Base-by-base conservation (phyloP, 2,329 filamentous ascomycete species). In the Chrysosporium keratinophilum region DNA sequence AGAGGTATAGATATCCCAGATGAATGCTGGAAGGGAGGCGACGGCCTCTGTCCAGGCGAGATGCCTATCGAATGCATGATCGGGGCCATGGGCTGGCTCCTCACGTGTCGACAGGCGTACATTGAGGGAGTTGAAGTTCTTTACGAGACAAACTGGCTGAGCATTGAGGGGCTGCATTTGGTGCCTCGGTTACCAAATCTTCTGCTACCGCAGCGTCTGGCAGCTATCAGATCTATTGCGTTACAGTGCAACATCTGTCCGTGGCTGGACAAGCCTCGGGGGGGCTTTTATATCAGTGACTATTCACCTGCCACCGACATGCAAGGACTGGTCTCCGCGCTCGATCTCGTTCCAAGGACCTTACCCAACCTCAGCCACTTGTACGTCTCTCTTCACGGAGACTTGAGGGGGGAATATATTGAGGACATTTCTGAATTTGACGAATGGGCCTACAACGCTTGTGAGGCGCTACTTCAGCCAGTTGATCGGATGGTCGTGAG, bases 31-130 rank as follows among this genome's bases (percentile, higher is more conserved):
- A 10, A 14, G 19, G 46, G 28, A 6, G 5, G 23, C 46, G 34
- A 17, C 1, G 19, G 10, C 12, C 7, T 19, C 9, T 55, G 55
- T 20, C 23, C 44, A 3, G 40, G 52, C 5, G 42, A 56, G 17
- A 28, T 45, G 11, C 49, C 52, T 33, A 34, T 11, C 10, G 45
- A 55, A 40, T 28, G 23, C 23, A 28, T 28, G 23, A 28, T 28
- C 7, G 23, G 23, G 3, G 23, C 7, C 23, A 28, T 28, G 23
- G 23, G 23, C 1, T 69, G 66, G 66, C 59, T 68, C 0, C 56
- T 61, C 1, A 54, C 60, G 7, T 69, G 65, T 44, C 59, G 61
- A 6, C 62, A 67, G 55, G 66, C 67, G 23, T 68, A 66, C 50
- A 12, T 58, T 2, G 64, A 69, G 37, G 65, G 62, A 1, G 57